Evolutionary conservation across 2,329 filamentous ascomycete genomes (phyloP), one percentile per base, ranked within the genome.

Genomic region (Claviceps capensis): DNA sequence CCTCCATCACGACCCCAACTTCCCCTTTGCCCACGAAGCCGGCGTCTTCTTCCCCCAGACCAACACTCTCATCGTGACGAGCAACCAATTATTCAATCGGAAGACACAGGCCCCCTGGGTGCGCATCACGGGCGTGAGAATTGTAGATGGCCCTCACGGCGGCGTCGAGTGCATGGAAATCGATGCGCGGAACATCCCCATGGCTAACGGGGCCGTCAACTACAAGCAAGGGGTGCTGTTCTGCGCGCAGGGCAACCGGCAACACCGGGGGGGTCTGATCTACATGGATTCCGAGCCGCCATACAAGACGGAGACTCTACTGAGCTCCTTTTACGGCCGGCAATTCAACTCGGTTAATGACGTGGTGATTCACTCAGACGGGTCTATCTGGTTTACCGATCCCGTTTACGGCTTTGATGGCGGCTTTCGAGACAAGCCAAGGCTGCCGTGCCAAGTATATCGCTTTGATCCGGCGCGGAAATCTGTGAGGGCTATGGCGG

Each of bases 341-440:
- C 69, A 75, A 42, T 83, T 82, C 64, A 79, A 74, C 60, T 81
- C 78, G 0, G 63, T 81, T 11, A 82, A 82, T 56, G 80, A 83
- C 54, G 69, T 78, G 0, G 69, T 72, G 1, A 60, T 79, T 52
- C 72, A 81, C 56, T 70, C 78, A 34, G 61, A 63, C 11, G 70
- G 72, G n/a, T 72, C 78, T 26, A 65, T 83, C n/a, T 84, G 81
- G 67, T 83, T 84, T 58, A 83, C 79, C 1, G 80, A 84, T 53
- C 74, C 77, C 0, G 69, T 73, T 7, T 83, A 83, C 56, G 81
- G 78, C 3, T 76, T 70, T 54, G 68, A 76, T 43, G 79, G 83
- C 59, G 69, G 76, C 23, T 82, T 83, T 57, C 70, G 79, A 0
- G 74, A 74, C 0, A 56, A 62, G 5, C 78, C 78, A 0, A 72